Evolutionary conservation across 2,329 filamentous ascomycete genomes (phyloP), one percentile per base, ranked within the genome.

Genomic region (Aspergillus udagawae): DNA sequence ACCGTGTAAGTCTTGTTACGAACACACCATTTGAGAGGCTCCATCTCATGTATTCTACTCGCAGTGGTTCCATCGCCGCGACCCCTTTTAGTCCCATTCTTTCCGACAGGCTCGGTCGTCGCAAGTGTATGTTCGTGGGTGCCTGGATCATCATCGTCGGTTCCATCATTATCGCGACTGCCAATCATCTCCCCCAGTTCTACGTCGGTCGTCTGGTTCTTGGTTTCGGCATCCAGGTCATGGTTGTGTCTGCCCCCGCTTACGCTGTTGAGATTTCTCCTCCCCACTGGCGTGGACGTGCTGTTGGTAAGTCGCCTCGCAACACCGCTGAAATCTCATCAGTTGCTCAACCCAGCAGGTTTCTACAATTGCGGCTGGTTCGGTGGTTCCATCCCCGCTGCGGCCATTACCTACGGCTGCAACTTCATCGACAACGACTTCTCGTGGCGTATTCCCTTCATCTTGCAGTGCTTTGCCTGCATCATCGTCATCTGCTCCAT

Each of bases 391-490:
- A 82, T 82, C 44, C 79, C 80, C 3, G 80, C 80, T 1, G 78
- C 80, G 12, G 73, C 76, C 38, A 70, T 82, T 38, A 79, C 79
- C n/a, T 82, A 75, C 56, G 80, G 79, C 28, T 75, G 70, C 65
- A 77, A 72, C 49, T 63, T 77, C 60, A 80, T 82, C 55, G 53
- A 71, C 41, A 79, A 60, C 67, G 66, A 80, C 69, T 80, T 73
- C 65, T 73, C 78, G 5, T 88, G 86, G 84, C 76, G 85, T 1
- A 86, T 89, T 58, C 86, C 85, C 0, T 81, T 88, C 51, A 84
- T 85, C 0, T 86, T 86, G 67, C 86, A 89, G 65, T 87, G 87
- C 49, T 71, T 86, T 0, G 84, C 85, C 0, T 80, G 87, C 0
- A 57, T 87, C 1, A 55, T 82, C 1, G 77, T 88, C 1, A 74